phyloP scores from a whole-genome alignment of 202 grass and related monocot species.

The Digitaria exilis region DNA sequence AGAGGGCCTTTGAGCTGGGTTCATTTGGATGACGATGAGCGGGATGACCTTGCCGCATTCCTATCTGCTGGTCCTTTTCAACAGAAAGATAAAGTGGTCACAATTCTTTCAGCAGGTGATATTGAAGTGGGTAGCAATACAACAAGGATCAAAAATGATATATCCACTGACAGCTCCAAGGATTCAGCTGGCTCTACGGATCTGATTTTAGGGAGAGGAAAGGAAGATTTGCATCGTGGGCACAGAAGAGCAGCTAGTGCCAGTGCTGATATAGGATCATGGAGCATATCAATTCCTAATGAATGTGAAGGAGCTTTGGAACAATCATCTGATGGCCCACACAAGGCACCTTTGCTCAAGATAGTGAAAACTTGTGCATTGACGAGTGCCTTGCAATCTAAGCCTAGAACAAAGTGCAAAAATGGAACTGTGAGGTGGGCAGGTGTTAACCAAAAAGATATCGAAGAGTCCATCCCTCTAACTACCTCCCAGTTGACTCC shows the following conservation, averaged over 20 bases:
- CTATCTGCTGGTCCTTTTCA: constrained; percentile 52
- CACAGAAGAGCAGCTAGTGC: constrained; percentile 70
- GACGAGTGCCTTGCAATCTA: constrained; percentile 57
- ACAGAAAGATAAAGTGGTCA: constrained; percentile 46
- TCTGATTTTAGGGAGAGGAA: constrained; percentile 36
- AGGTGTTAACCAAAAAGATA: constrained; percentile 38
- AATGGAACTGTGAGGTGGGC: constrained; percentile 60
- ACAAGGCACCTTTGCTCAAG: constrained; percentile 43
- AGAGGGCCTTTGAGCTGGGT: constrained; percentile 53
- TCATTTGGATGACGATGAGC: constrained; percentile 69
- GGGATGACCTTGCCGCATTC: constrained; percentile 79
- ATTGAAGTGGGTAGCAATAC: constrained; percentile 54
- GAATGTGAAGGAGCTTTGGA: constrained; percentile 53
- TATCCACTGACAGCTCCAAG: constrained; percentile 55
- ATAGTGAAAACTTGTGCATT: constrained; percentile 68
- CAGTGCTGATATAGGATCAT: constrained; percentile 68
- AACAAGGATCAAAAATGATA: constrained; percentile 49
- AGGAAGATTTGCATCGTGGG: constrained; percentile 36
- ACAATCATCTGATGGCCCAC: constrained; percentile 47
- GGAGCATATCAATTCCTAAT: constrained; percentile 60
- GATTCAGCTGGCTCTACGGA: constrained; percentile 52
- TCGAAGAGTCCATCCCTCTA: constrained; percentile 58
- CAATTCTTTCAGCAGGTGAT: constrained; percentile 46
- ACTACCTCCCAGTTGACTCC: constrained; percentile 58
- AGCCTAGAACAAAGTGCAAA: constrained; percentile 69